Base-by-base conservation (phyloP, 2,329 filamentous ascomycete genomes). In the Juglanconis sp. region DNA sequence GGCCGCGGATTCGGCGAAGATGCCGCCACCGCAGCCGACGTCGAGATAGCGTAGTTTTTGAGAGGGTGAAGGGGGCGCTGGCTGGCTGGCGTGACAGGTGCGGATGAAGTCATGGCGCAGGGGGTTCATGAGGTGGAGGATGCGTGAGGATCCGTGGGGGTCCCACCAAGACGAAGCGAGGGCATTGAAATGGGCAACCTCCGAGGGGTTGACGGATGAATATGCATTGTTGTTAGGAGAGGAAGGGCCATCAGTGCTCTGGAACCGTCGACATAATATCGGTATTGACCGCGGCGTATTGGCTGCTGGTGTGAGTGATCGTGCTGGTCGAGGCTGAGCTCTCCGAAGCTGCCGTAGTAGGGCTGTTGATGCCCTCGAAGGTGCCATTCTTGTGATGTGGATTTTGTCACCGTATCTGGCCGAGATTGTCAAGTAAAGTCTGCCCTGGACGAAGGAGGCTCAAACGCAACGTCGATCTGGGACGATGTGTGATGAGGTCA, bases 111-210 rank as follows among this genome's bases (percentile, higher is more conserved):
- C 87, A 77, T 98, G 93, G 38, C 95, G 92, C 50, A 96, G 85
- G 1, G 95, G 95, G 77, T 99, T 98, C 94, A 99, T 98, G 66
- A 96, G 88, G 75, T 99, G 95, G 2, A 99, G 86, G 61, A 97
- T 87, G 44, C 94, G 87, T 4, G 92, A 97, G 6, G 94, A 89
- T 55, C 95, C 95, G 71, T 96, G 87, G 1, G 94, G 91, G 75
- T 98, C 93, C 95, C 95, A 99, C 95, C 95, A 99, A 69, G 89
- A 89, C 66, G 90, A 91, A 65, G 95, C 95, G 69, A 99, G 91
- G 64, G 87, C 87, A 70, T 92, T 92, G 84, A 99, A 99, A 79
- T 99, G 95, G 17, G 90, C 90, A 65, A 99, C 86, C 79, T 99
- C 94, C 66, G 88, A 85, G 56, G 90, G 84, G 69, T 96, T 96